A percentile compares a stretch with the other conserved stretches of the same genome.
These are phyloP conservation scores for Begonia masoniana DNA, from an alignment of 306 rosid species.

Conservation along the genomic window DNA sequence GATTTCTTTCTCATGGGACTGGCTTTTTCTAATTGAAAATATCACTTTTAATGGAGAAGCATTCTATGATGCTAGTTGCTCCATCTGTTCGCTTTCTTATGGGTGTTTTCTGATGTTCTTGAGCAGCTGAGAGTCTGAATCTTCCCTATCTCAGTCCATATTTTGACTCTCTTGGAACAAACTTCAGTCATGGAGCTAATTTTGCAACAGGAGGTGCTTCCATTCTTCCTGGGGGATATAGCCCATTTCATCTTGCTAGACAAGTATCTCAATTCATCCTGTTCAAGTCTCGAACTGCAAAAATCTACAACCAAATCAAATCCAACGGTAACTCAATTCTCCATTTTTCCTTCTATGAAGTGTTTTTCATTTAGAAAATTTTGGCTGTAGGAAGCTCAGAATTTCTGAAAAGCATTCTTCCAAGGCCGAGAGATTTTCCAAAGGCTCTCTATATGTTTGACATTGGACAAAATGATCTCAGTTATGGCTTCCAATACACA, in stretches of 20 bases:
- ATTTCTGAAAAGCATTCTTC: constrained; percentile 32
- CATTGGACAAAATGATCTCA: constrained; percentile 81
- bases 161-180: constrained; percentile 65
- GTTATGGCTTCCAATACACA: constrained; percentile 39
- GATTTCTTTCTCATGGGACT: not conserved
- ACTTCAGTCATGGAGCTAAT: constrained; percentile 73
- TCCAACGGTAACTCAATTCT: constrained; percentile 21
- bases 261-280: constrained; percentile 58
- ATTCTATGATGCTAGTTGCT: no score
- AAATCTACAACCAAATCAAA: constrained; percentile 36
- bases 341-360: constrained; percentile 4
- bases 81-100: not conserved
- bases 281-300: constrained; percentile 43
- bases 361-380: not conserved
- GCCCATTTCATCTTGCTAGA: constrained; percentile 67
- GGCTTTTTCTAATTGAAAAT: not conserved
- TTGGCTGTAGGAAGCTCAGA: constrained; percentile 21
- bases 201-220: constrained; percentile 74
- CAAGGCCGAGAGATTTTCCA: constrained; percentile 57
- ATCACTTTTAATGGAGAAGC: no score
- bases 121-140: constrained; percentile 75
- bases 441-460: constrained; percentile 70
- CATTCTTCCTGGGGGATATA: constrained; percentile 51
- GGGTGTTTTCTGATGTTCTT: constrained; percentile 2
- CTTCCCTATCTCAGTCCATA: constrained; percentile 69